Conservation (phyloP, 371 early-diverging fungal species). For the Syncephalastrum racemosum region DNA sequence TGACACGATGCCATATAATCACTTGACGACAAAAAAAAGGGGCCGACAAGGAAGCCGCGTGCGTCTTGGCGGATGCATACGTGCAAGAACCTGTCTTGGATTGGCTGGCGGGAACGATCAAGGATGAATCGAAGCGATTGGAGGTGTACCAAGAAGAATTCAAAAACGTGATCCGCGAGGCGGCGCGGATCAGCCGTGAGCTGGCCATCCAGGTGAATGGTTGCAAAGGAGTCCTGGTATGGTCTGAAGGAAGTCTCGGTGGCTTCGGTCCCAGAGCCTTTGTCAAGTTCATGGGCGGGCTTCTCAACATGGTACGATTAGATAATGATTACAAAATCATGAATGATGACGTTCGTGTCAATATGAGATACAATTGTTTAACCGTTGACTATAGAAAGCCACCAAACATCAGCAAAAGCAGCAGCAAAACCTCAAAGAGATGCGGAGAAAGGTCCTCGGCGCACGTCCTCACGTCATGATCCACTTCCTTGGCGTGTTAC, state of each 20-base stretch:
- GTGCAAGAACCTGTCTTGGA: slow-evolving; percentile 13
- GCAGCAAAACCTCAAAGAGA: no score
- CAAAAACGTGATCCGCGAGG: slow-evolving; percentile 21
- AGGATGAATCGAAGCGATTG: no score
- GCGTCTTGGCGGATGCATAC: slow-evolving; percentile 25
- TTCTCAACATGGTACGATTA: not conserved
- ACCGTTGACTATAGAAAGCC: no score
- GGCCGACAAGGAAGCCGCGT: slow-evolving; percentile 33
- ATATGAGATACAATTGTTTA: no score
- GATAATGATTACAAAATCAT: not conserved
- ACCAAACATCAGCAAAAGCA: no score
- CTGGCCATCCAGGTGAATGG: slow-evolving; percentile 34
- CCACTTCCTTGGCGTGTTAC: slow-evolving; percentile 32
- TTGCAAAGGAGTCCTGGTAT: slow-evolving; percentile 27
- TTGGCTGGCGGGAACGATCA: slow-evolving; percentile 15
- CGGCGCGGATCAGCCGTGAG: slow-evolving; percentile 25
- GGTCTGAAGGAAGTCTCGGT: slow-evolving; percentile 20
- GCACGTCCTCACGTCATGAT: slow-evolving; percentile 19
- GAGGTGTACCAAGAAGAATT: slow-evolving; percentile 7
- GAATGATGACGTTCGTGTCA: no score
- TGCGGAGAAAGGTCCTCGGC: slow-evolving; percentile 5
- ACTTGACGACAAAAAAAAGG: slow-evolving; percentile 9
- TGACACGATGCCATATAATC: no score
- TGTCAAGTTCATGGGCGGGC: not conserved
- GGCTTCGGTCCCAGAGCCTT: not conserved